Percentiles rank a stretch among this genome's conserved stretches.
Conservation (phyloP, 1,284 basidiomycete species). For the Cerioporus squamosus region DNA sequence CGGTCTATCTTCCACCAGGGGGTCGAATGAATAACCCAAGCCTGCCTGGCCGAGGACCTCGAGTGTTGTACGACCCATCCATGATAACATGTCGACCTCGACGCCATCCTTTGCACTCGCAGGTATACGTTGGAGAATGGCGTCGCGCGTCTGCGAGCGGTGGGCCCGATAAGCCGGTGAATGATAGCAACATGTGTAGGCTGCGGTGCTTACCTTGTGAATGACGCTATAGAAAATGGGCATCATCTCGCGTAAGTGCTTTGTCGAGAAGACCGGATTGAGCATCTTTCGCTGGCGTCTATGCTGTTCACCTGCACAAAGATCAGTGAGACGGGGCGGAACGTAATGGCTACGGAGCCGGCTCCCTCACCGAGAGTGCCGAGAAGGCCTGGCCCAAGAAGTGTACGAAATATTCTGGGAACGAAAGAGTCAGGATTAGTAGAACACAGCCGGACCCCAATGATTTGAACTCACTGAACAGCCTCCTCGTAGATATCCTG, state of each 20-base stretch:
- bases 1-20: conserved; percentile 19
- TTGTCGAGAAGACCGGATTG: conserved; percentile 25
- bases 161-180: neutral
- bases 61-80: conserved; percentile 26
- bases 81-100: conserved; percentile 26
- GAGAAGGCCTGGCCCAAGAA: conserved; percentile 23
- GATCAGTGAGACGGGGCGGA: neutral
- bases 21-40: conserved; percentile 25
- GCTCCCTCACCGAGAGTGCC: conserved; percentile 12
- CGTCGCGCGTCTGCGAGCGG: conserved; percentile 20
- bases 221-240: conserved; percentile 21
- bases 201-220: conserved; percentile 11
- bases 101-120: conserved; percentile 1
- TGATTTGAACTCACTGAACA: conserved; percentile 4
- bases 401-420: conserved; percentile 5
- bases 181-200: neutral
- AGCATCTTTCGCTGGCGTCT: conserved; percentile 27
- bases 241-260: conserved; percentile 21
- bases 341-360: no score
- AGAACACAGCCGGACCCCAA: neutral
- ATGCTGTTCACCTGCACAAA: conserved; percentile 24
- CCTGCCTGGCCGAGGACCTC: conserved; percentile 25
- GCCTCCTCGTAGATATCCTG: conserved; percentile 35
- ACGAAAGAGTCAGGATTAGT: no score
- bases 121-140: conserved; percentile 11